These are phyloP conservation scores for Striga hermonthica DNA, from an alignment of 305 asterid genomes.

Conservation along the genomic window DNA sequence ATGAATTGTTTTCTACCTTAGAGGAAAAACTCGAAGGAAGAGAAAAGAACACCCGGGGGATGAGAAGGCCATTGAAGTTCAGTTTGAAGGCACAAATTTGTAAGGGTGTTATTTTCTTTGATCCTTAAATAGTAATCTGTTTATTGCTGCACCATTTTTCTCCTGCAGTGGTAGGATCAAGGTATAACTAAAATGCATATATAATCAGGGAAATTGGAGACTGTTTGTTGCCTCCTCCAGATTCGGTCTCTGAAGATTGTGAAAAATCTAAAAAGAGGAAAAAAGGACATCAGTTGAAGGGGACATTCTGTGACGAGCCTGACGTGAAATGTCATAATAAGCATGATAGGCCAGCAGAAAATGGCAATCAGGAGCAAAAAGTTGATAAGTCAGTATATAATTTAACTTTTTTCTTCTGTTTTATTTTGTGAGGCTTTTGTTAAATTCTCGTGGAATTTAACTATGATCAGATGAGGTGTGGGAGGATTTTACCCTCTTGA, in stretches of 20 bases:
- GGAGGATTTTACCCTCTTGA: no score
- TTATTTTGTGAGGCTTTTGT: no score
- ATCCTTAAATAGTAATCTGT: conserved; percentile 18
- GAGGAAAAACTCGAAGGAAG: conserved; percentile 44
- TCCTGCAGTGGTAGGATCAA: no score
- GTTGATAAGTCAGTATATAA: conserved; percentile 42
- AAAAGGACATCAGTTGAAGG: conserved; percentile 36
- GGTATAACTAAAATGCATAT: conserved; percentile 22
- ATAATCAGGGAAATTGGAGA: conserved; percentile 36
- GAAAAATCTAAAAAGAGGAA: conserved; percentile 51
- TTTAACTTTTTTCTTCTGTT: conserved; percentile 6
- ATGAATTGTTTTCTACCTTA: conserved; percentile 25
- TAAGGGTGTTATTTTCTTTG: conserved; percentile 34
- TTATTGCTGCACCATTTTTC: background rate
- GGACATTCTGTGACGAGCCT: conserved; percentile 28
- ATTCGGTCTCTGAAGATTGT: conserved; percentile 33
- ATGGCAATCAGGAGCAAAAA: conserved; percentile 30
- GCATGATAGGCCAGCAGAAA: conserved; percentile 36
- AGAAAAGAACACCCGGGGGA: conserved; percentile 43
- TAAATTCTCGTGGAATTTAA: no score
- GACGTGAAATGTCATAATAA: conserved; percentile 26
- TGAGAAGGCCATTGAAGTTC: conserved; percentile 34
- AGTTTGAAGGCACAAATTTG: conserved; percentile 32
- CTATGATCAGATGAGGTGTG: no score
- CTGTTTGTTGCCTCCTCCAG: conserved; percentile 29